Evolutionary conservation across 2,329 filamentous ascomycete species (phyloP).

Genomic region (Aureobasidium sp.): DNA sequence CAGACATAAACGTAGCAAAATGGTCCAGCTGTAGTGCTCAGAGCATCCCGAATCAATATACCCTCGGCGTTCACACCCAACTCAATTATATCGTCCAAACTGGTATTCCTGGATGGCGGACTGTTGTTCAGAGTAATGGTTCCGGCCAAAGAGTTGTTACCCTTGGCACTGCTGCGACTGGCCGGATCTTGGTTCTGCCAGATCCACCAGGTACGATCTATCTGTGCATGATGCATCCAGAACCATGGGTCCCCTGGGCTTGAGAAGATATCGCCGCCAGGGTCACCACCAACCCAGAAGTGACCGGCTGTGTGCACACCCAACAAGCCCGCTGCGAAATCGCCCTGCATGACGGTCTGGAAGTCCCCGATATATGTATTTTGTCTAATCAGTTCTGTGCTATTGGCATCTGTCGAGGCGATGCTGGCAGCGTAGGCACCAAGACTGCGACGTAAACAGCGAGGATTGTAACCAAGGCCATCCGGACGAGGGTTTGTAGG

Average conservation of each 20-base stretch:
- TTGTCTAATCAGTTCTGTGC: constrained; percentile 19
- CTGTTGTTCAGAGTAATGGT: constrained; percentile 39
- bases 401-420: constrained; percentile 18
- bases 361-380: constrained; percentile 20
- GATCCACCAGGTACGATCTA: constrained; percentile 44
- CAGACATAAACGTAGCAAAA: constrained; percentile 42
- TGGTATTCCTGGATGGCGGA: constrained; percentile 37
- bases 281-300: constrained; percentile 40
- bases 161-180: constrained; percentile 23
- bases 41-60: constrained; percentile 33
- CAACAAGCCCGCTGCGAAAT: constrained; percentile 17
- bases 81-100: constrained; percentile 35
- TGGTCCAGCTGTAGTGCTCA: constrained; percentile 37
- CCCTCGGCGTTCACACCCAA: constrained; percentile 32
- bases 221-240: constrained; percentile 42
- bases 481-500: constrained; percentile 25
- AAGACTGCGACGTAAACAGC: constrained; percentile 35
- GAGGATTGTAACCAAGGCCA: constrained; percentile 26
- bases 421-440: constrained; percentile 19
- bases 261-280: constrained; percentile 36
- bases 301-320: constrained; percentile 42
- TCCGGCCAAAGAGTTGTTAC: constrained; percentile 30
- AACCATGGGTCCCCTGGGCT: constrained; percentile 42
- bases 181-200: constrained; percentile 42
- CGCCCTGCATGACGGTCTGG: constrained; percentile 24